These are phyloP conservation scores for Pseudisothecium myosuroides DNA, from an alignment of 225 moss, liverwort and hornwort genomes.

Conservation along the genomic window DNA sequence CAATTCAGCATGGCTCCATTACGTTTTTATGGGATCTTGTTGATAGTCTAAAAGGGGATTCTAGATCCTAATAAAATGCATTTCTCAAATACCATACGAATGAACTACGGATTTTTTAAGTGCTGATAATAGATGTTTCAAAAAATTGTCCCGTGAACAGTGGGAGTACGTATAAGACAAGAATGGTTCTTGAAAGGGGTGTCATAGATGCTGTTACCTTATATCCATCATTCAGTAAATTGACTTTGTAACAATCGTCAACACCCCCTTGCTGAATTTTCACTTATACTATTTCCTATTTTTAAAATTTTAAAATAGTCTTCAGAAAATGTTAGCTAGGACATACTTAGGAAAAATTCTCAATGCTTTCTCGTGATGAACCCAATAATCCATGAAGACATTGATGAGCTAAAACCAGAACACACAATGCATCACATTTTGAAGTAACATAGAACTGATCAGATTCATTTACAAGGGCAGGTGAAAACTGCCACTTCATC, in stretches of 20 bases:
- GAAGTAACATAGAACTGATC: background rate
- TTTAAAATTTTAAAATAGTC: background rate
- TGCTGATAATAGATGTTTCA: no score
- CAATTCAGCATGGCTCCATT: background rate
- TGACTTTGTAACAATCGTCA: background rate
- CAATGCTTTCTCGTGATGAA: background rate
- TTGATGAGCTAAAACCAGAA: background rate
- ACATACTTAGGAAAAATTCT: background rate
- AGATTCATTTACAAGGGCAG: constrained; percentile 20
- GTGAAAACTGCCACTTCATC: background rate
- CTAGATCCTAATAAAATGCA: no score
- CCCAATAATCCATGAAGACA: background rate
- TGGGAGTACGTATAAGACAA: background rate
- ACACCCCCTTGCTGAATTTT: background rate
- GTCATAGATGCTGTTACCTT: background rate
- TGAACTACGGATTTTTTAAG: background rate
- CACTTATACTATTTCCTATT: background rate
- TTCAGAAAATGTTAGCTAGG: background rate
- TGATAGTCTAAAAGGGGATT: background rate
- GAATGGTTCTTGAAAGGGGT: background rate
- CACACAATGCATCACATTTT: background rate
- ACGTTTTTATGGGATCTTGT: rapidly evolving
- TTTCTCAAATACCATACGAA: background rate
- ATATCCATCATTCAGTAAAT: background rate
- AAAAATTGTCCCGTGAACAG: background rate